These are phyloP conservation scores for Dianthus caryophyllus DNA, from an alignment of 148 eudicot genomes.

Conservation along the genomic window DNA sequence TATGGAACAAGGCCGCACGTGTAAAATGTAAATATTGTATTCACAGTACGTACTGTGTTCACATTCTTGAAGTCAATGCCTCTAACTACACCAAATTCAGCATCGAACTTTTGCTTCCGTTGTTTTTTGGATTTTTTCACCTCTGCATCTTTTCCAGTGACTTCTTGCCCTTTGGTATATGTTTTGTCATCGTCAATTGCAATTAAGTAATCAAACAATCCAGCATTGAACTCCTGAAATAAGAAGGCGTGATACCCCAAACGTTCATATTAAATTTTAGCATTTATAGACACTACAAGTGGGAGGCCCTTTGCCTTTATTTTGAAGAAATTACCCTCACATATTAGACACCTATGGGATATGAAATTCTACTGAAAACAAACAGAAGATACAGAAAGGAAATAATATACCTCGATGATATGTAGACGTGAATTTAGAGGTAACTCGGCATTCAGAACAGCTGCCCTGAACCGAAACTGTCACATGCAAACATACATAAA, in stretches of 20 bases:
- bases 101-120: constrained; percentile 59
- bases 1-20: too few relatives aligned
- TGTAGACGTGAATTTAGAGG: constrained; percentile 95
- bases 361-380: neutral
- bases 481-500: constrained; percentile 7
- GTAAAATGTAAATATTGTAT: too few relatives aligned
- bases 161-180: constrained; percentile 48
- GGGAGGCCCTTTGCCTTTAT: too few relatives aligned
- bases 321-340: neutral
- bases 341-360: neutral
- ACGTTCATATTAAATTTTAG: too few relatives aligned
- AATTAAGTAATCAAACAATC: constrained; percentile 86
- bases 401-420: constrained; percentile 80
- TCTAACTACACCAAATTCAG: constrained; percentile 93
- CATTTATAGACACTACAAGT: neutral
- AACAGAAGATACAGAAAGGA: neutral
- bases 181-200: constrained; percentile 72
- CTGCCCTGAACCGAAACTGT: constrained; percentile 86
- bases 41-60: constrained; percentile 69
- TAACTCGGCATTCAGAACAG: constrained; percentile 90
- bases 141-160: constrained; percentile 34
- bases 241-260: neutral
- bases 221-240: constrained; percentile 83
- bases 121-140: constrained; percentile 50
- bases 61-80: constrained; percentile 98